phyloP scores from a whole-genome alignment of 208 protist genomes.

The Borovskyia barvae region DNA sequence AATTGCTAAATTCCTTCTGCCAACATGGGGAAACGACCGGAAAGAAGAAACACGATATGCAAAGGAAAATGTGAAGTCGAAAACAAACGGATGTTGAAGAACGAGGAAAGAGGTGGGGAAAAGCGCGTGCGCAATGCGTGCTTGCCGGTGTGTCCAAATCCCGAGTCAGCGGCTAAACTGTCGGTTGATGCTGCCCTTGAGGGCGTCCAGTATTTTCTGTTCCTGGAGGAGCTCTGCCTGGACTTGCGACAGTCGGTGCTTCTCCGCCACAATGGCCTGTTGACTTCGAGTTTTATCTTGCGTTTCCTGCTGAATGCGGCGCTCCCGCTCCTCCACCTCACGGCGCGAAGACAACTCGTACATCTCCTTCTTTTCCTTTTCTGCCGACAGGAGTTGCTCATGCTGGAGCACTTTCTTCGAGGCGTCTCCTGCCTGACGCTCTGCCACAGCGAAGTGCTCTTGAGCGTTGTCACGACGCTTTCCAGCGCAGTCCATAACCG shows the following conservation, averaged over 20 bases:
- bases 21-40: no score
- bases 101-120: no score
- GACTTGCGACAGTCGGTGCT: constrained; percentile 34
- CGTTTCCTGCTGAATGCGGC: constrained; percentile 37
- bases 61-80: no score
- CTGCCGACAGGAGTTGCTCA: constrained; percentile 27
- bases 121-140: no score
- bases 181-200: constrained; percentile 63
- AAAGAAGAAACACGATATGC: no score
- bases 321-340: constrained; percentile 52
- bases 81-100: no score
- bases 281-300: constrained; percentile 39
- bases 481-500: constrained; percentile 37
- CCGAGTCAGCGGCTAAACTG: constrained; percentile 38
- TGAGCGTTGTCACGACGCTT: constrained; percentile 24
- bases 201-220: constrained; percentile 32
- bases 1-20: no score
- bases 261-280: constrained; percentile 49
- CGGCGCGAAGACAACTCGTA: constrained; percentile 34
- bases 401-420: constrained; percentile 25
- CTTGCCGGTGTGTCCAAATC: no score
- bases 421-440: constrained; percentile 27
- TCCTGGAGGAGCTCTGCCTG: constrained; percentile 40
- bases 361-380: constrained; percentile 62
- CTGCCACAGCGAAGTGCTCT: constrained; percentile 21